Evolutionary conservation across 371 early-diverging fungal genomes (phyloP), one percentile per base, ranked within the genome.

Genomic region (Mucor irregularis): DNA sequence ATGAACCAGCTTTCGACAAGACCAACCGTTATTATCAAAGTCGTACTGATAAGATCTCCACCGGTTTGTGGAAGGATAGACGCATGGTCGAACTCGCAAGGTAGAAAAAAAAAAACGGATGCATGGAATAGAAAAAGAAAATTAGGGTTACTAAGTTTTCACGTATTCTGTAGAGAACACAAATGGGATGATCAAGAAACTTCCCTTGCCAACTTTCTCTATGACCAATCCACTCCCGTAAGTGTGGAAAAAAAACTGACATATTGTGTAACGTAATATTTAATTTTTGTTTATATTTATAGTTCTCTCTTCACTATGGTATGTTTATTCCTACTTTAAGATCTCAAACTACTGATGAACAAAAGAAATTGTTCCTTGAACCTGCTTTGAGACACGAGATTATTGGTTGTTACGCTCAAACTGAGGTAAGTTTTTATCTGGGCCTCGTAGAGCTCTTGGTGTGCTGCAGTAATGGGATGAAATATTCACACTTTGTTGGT

Each of bases 361-460:
- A 94, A 73, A 77, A 83, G 62, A 82, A 82, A 50, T 62, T 85
- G 43, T 92, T 90, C 71, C 76, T 92, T 29, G 78, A 81, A 47
- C 84, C 83, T 21, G 93, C 93, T 7, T 73, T 83, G 49, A 77
- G 77, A 37, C 87, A 84, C 62, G 76, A 88, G 53, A 88, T 92
- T 61, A 87, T 93, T 56, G 93, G 93, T 17, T 92, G 91, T 64
- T 92, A 90, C 64, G 91, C 92, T 29, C 90, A 91, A 66, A 92
- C 92, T 5, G 92, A 91, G 64, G 76, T 75, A 62, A 37, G 49
- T 34, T 55, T 4, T 37, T 19, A n/a, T n/a, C n/a, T n/a, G n/a
- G n/a, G n/a, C n/a, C n/a, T n/a, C n/a, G n/a, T n/a, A n/a, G n/a
- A n/a, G n/a, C n/a, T n/a, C n/a, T n/a, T n/a, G 7, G 17, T n/a